Evolutionary conservation across 495 filamentous ascomycete genomes (phyloP).

Genomic region (Aspergillus saccharolyticus): DNA sequence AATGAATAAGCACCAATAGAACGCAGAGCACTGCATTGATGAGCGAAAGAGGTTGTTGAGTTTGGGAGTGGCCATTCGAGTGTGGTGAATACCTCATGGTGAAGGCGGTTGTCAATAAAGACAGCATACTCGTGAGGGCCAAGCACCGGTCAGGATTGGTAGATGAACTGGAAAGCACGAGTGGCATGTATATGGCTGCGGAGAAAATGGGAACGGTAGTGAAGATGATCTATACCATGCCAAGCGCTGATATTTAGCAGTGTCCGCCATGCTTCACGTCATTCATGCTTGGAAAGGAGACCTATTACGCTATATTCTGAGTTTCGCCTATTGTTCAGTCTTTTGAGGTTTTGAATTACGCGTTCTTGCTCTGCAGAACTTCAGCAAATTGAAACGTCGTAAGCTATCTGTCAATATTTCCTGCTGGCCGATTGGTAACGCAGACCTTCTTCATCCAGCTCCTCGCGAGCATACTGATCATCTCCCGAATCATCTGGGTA

Average conservation of each 20-base stretch:
- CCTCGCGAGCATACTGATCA: slow-evolving; percentile 40
- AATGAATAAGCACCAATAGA: slow-evolving; percentile 23
- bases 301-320: slow-evolving; percentile 49
- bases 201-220: slow-evolving; percentile 52
- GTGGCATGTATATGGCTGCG: slow-evolving; percentile 47
- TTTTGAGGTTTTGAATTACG: slow-evolving; percentile 54
- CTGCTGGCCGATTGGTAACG: not conserved
- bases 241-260: slow-evolving; percentile 4
- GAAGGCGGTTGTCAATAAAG: slow-evolving; percentile 55
- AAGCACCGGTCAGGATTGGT: slow-evolving; percentile 31
- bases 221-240: slow-evolving; percentile 43
- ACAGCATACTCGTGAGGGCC: slow-evolving; percentile 53
- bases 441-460: slow-evolving; percentile 62
- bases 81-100: slow-evolving; percentile 34
- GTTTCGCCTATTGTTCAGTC: slow-evolving; percentile 55
- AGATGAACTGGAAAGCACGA: slow-evolving; percentile 34
- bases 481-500: slow-evolving; percentile 54
- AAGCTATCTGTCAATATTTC: not conserved
- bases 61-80: slow-evolving; percentile 4
- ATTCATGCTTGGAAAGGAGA: not conserved
- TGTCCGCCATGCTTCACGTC: not conserved
- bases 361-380: slow-evolving; percentile 59
- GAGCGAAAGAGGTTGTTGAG: slow-evolving; percentile 20
- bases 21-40: slow-evolving; percentile 23
- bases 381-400: slow-evolving; percentile 9